Evolutionary conservation across 257 asterid species (phyloP), one percentile per base, ranked within the genome.

Genomic region (Ophiorrhiza pumila): DNA sequence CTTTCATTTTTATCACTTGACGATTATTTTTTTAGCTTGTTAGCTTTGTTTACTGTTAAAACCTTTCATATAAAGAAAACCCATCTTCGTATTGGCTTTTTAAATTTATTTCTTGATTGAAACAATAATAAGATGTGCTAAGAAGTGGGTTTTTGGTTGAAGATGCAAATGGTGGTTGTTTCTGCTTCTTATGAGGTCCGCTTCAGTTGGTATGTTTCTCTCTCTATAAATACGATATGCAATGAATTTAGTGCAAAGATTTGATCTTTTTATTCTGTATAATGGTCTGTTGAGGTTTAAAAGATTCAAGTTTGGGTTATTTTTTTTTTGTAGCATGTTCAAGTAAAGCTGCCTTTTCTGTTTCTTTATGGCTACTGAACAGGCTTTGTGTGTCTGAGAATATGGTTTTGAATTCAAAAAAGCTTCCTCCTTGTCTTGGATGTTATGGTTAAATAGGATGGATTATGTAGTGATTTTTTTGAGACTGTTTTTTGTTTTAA

Each of bases 131-230:
- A 69, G 71, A 68, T 71, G 70, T 60, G 53, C 39, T 68, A 78
- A 76, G 62, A 78, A 80, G 72, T 80, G 87, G 87, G 78, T 67
- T 79, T 82, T 75, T 43, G 75, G 62, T 75, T 77, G 50, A 70
- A 84, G 87, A 75, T 80, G 77, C 84, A 78, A 80, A 79, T 78
- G 74, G 73, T 78, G 81, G 71, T 73, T 77, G 77, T 61, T 74
- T 80, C 74, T 71, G 77, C 67, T 73, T 80, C 77, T 77, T 74
- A 22, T 69, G 74, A 81, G 80, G 76, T 63, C 83, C 75, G 82
- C 84, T 86, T 84, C 85, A 78, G 79, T 75, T 82, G 88, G 91
- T 89, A 79, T 71, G 83, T 69, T 68, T 68, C 76, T 76, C 65
- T 75, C 72, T 72, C 22, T 58, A 20, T 42, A 4, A 65, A 55